Evolutionary conservation across 495 filamentous ascomycete species (phyloP), one percentile per base, ranked within the genome.

Genomic region (Talaromyces borbonicus): DNA sequence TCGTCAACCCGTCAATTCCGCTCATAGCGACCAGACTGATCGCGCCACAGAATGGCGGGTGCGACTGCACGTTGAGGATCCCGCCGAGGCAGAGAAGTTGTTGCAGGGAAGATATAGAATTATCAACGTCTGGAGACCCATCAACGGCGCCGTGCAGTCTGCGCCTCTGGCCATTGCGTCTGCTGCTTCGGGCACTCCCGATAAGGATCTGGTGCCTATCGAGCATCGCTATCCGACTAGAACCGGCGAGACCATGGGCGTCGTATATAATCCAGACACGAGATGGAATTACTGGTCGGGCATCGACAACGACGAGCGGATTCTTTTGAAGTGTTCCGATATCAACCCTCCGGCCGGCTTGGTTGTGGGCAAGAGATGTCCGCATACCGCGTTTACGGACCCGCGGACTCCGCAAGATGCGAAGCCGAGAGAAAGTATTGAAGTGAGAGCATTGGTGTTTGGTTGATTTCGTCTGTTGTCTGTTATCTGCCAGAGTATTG

Each of bases 311-410:
- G 69, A 81, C 44, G 89, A 94, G 67, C 62, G 85, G 43, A 50
- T 94, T 46, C 63, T 94, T 56, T 65, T 95, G 25, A 82, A 93
- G 71, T 95, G 87, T 58, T 90, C 78, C 50, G 89, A 93, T 64
- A 78, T 67, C 36, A 73, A 81, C 54, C 66, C 66, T 16, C 75
- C 74, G 8, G 65, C 73, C 18, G 80, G 76, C 27, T 80, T 81
- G 4, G 75, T 73, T 8, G 65, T 74, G 16, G 80, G 76, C 24
- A 80, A 81, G 4, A 67, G 85, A 52, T 77, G 85, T 44, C 81
- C 88, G 27, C 88, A 95, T 72, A 79, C 80, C 9, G 88, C 87
- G 20, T 95, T 95, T 69, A 66, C 66, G 44, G 82, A 94, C 64
- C 78, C 79, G 23, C 69, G 77, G 54, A 84, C 80, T 12, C 69